These are phyloP conservation scores for Pyrenophora seminiperda DNA, from an alignment of 2,329 filamentous ascomycete species.

Conservation along the genomic window DNA sequence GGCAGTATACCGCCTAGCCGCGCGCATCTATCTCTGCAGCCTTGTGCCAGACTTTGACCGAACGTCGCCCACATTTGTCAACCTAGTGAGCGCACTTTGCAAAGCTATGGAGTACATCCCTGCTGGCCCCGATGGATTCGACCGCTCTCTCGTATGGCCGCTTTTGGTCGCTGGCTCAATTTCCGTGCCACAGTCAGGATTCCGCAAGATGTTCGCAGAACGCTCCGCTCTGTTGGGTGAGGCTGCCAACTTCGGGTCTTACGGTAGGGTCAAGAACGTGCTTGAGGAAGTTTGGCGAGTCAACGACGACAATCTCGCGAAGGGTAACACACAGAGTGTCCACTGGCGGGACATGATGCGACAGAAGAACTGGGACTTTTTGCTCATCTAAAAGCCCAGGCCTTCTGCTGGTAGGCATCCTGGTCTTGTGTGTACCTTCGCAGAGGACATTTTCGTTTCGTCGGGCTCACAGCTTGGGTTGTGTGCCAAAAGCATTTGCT, in stretches of 20 bases:
- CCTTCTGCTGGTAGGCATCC: constrained; percentile 47
- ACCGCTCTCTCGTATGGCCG: constrained; percentile 91
- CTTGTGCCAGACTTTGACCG: constrained; percentile 87
- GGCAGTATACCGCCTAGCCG: constrained; percentile 85
- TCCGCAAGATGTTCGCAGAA: constrained; percentile 78
- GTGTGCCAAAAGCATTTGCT: constrained; percentile 32
- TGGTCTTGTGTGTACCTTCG: constrained; percentile 37
- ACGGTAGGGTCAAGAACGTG: constrained; percentile 79
- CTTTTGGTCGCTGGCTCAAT: constrained; percentile 85
- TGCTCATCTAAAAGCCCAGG: constrained; percentile 70
- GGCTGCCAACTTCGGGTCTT: constrained; percentile 78
- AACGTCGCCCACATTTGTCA: constrained; percentile 72
- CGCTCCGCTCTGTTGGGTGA: constrained; percentile 77
- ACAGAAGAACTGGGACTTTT: constrained; percentile 87
- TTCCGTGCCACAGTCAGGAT: constrained; percentile 71
- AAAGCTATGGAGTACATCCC: constrained; percentile 82
- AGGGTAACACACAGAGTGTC: constrained; percentile 66
- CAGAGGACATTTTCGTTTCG: constrained; percentile 30
- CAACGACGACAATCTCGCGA: constrained; percentile 66
- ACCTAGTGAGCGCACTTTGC: constrained; percentile 78
- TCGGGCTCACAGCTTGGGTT: constrained; percentile 12
- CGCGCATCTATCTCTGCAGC: constrained; percentile 95
- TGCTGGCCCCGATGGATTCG: constrained; percentile 78
- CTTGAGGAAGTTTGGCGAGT: constrained; percentile 81
- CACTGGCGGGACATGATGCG: constrained; percentile 96